phyloP scores from a whole-genome alignment of 768 basidiomycete species.

The Russula vinacea region DNA sequence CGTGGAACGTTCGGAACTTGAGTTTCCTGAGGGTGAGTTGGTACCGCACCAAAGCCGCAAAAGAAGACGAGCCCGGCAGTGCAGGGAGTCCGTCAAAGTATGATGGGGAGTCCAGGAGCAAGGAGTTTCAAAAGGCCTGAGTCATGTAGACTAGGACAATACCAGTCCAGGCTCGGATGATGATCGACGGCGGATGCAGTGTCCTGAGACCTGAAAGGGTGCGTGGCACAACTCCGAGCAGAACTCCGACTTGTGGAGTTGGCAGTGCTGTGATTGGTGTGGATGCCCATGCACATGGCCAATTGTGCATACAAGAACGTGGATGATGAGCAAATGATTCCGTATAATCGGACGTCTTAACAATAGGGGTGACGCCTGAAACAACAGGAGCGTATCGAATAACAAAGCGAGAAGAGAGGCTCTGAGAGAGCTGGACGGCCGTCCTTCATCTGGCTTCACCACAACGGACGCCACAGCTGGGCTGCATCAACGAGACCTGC shows the following conservation, averaged over 20 bases:
- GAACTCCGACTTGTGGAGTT: not conserved
- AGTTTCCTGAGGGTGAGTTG: not conserved
- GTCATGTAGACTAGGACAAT: not conserved
- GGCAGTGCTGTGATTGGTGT: not conserved
- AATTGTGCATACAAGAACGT: no score
- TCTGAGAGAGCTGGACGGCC: no score
- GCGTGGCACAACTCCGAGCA: no score
- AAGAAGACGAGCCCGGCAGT: not conserved
- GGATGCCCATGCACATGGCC: not conserved
- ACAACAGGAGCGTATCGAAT: not conserved
- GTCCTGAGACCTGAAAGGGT: no score
- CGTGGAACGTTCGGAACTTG: not conserved
- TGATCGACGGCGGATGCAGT: not conserved
- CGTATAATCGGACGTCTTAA: no score
- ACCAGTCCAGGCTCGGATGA: not conserved
- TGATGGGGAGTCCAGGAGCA: not conserved
- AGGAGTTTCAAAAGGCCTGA: not conserved
- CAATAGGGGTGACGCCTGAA: not conserved
- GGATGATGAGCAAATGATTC: not conserved
- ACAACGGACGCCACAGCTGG: constrained; percentile 4
- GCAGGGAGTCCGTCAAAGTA: not conserved
- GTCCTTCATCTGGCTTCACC: not conserved
- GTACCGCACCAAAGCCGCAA: not conserved
- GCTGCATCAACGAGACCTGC: constrained; percentile 11
- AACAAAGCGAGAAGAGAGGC: not conserved